Percentiles rank a stretch among this genome's conserved stretches.
These are phyloP conservation scores for Thelonectria discophora DNA, from an alignment of 2,329 filamentous ascomycete species.

Conservation along the genomic window DNA sequence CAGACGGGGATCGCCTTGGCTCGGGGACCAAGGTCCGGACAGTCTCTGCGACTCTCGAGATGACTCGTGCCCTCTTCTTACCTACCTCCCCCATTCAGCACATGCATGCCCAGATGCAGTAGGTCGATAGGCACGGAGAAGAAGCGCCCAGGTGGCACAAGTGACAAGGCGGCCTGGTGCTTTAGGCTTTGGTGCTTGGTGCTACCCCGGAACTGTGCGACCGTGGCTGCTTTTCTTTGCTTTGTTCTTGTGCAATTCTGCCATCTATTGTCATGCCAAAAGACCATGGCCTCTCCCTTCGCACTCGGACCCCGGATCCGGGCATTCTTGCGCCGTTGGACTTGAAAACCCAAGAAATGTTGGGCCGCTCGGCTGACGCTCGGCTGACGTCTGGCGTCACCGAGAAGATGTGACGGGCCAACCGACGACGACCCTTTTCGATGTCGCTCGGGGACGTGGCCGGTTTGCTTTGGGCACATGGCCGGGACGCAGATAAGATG, in stretches of 20 bases:
- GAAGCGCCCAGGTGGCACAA: conserved; percentile 7
- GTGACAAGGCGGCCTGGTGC: conserved; percentile 23
- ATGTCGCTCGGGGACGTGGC: too few species aligned
- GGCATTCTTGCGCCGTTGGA: conserved; percentile 39
- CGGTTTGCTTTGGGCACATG: too few species aligned
- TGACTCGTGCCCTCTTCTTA: not conserved
- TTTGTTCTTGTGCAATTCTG: not conserved
- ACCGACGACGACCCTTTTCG: too few species aligned
- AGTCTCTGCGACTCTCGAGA: not conserved
- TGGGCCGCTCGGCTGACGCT: conserved; percentile 4
- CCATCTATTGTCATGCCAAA: not conserved
- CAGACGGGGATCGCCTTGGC: too few species aligned
- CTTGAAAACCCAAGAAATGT: not conserved
- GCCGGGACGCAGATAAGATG: not conserved
- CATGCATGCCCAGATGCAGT: conserved; percentile 14
- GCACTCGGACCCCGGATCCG: conserved; percentile 34
- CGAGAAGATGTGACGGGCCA: not conserved
- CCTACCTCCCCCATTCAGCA: conserved; percentile 5
- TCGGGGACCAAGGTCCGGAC: not conserved
- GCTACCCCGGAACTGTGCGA: conserved; percentile 30
- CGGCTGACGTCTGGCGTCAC: conserved; percentile 17
- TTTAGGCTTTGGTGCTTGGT: conserved; percentile 18
- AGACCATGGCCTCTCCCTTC: conserved; percentile 1
- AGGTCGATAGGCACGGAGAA: not conserved
- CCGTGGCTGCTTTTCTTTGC: conserved; percentile 2